These are phyloP conservation scores for Tetrapyrgos nigripes DNA, from an alignment of 1,284 basidiomycete genomes.

Conservation along the genomic window DNA sequence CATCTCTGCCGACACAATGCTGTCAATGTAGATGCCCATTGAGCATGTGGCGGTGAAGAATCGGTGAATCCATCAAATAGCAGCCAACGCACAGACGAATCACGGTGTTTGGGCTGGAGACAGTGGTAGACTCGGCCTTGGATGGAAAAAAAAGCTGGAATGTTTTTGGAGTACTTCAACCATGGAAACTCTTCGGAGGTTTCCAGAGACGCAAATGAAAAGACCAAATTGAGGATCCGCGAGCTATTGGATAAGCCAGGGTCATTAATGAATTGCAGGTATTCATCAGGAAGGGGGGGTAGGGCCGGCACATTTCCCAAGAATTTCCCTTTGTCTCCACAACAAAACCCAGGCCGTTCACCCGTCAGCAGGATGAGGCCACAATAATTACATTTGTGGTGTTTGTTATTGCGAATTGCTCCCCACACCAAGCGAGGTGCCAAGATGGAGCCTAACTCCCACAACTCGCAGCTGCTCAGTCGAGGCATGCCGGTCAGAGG, in stretches of 20 bases:
- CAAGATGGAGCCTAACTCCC: no score
- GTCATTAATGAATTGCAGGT: no score
- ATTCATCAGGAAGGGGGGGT: no score
- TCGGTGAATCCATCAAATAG: conserved; percentile 37
- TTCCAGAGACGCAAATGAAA: conserved; percentile 40
- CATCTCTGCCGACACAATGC: no score
- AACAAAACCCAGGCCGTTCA: conserved; percentile 25
- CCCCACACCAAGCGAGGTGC: no score
- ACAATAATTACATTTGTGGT: conserved; percentile 18
- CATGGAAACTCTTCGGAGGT: conserved; percentile 31
- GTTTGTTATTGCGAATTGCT: no score
- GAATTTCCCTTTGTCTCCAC: conserved; percentile 19
- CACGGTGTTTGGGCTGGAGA: conserved; percentile 28
- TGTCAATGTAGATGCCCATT: no score
- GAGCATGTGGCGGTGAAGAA: conserved; percentile 12
- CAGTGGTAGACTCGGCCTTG: conserved; percentile 40
- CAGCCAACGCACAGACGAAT: conserved; percentile 38
- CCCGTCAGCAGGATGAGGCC: conserved; percentile 22
- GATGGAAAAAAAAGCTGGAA: conserved; percentile 31
- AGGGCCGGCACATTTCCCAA: conserved; percentile 16
- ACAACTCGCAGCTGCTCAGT: no score
- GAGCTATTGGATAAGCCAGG: conserved; percentile 26
- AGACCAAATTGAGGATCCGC: conserved; percentile 34
- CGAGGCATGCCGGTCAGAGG: no score
- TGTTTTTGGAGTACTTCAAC: conserved; percentile 4